A percentile compares a stretch with the other conserved stretches of the same genome.
phyloP scores from a whole-genome alignment of 1,284 basidiomycete genomes.

The Leccinum griseonigrum region DNA sequence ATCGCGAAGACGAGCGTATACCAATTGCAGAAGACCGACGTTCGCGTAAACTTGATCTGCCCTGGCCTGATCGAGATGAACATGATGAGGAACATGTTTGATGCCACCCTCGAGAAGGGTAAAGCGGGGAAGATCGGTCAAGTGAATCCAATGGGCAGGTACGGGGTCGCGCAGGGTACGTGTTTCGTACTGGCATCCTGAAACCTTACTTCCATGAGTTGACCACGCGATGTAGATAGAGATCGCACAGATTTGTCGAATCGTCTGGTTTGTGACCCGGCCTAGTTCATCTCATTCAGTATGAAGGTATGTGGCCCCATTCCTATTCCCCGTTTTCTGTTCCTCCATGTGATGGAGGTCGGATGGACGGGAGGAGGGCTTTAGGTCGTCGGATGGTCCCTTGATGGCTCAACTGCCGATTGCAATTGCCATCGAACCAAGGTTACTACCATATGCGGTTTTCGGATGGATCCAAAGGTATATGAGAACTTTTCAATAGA shows the following conservation, averaged over 20 bases:
- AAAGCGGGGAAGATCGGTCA: slow-evolving; percentile 78
- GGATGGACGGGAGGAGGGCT: too few species aligned
- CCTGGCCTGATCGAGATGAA: slow-evolving; percentile 91
- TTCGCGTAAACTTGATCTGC: slow-evolving; percentile 91
- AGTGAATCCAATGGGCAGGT: slow-evolving; percentile 80
- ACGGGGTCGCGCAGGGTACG: slow-evolving; percentile 74
- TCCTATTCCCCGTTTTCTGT: slow-evolving; percentile 7
- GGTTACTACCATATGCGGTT: slow-evolving; percentile 71
- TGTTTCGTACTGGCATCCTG: not conserved
- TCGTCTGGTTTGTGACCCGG: slow-evolving; percentile 19
- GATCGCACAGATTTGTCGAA: slow-evolving; percentile 64
- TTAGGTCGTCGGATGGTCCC: slow-evolving; percentile 38
- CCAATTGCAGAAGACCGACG: slow-evolving; percentile 76
- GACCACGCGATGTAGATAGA: slow-evolving; percentile 42
- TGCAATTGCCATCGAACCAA: slow-evolving; percentile 70
- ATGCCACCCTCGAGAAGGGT: slow-evolving; percentile 73
- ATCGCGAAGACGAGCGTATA: slow-evolving; percentile 81
- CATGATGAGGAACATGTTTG: slow-evolving; percentile 78
- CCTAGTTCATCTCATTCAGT: slow-evolving; percentile 75
- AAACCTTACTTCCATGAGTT: slow-evolving; percentile 17
- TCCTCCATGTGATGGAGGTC: slow-evolving; percentile 39
- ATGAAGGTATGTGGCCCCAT: slow-evolving; percentile 46
- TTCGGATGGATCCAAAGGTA: slow-evolving; percentile 72
- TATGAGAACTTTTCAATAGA: slow-evolving; percentile 6
- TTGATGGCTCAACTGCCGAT: slow-evolving; percentile 74